A percentile compares a stretch with the other conserved stretches of the same genome.
Evolutionary conservation across 345 rosid species (phyloP).

Genomic region (Pugionium cornutum): DNA sequence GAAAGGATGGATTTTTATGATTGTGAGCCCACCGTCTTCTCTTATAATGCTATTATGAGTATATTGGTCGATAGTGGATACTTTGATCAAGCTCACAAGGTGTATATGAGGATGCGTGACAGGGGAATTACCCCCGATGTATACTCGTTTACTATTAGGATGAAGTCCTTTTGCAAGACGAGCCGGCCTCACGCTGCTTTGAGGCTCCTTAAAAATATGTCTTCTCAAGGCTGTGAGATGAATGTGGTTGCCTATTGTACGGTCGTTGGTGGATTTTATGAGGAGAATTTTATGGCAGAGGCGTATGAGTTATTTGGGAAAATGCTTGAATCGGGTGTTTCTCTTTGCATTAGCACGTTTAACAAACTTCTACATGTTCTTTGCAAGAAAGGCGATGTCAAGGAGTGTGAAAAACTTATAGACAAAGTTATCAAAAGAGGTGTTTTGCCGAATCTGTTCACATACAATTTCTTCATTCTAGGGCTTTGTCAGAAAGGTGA

Average conservation of each 20-base stretch:
- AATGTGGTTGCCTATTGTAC: conserved; percentile 85
- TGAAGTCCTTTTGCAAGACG: conserved; percentile 83
- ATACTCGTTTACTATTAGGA: conserved; percentile 79
- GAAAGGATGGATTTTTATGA: conserved; percentile 91
- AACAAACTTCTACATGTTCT: conserved; percentile 83
- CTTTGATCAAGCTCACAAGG: conserved; percentile 80
- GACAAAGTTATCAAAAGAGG: conserved; percentile 77
- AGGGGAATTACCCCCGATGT: conserved; percentile 68
- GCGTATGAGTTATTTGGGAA: conserved; percentile 73
- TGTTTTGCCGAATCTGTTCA: conserved; percentile 69
- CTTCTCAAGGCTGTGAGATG: conserved; percentile 69
- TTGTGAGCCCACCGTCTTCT: conserved; percentile 66
- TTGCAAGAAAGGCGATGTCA: conserved; percentile 70
- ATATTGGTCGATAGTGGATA: conserved; percentile 66
- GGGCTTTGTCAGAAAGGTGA: conserved; percentile 78
- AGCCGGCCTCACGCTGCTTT: conserved; percentile 76
- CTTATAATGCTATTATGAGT: conserved; percentile 84
- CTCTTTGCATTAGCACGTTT: conserved; percentile 58
- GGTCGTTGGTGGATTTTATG: conserved; percentile 71
- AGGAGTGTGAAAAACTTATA: conserved; percentile 72
- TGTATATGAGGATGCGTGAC: conserved; percentile 79
- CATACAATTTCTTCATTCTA: conserved; percentile 73
- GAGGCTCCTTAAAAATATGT: conserved; percentile 78
- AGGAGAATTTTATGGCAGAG: conserved; percentile 49
- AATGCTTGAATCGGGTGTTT: conserved; percentile 63